These are phyloP conservation scores for Botryosphaeria dothidea DNA, from an alignment of 2,329 filamentous ascomycete genomes.

Conservation along the genomic window DNA sequence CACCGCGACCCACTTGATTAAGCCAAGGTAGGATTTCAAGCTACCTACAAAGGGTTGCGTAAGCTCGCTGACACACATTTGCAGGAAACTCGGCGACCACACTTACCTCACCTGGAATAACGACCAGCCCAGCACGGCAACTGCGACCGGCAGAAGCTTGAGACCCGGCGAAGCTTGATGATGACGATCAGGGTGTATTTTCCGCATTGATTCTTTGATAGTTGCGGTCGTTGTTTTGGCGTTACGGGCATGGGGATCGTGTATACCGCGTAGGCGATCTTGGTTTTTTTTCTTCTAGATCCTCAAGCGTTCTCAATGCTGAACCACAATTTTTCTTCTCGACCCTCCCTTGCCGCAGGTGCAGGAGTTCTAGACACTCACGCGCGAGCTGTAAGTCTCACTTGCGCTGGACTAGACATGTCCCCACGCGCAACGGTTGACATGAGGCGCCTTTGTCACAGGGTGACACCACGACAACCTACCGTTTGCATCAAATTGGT, in stretches of 20 bases:
- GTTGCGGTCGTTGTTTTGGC: slow-evolving; percentile 12
- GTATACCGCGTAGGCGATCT: slow-evolving; percentile 12
- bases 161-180: slow-evolving; percentile 36
- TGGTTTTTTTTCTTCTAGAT: slow-evolving; percentile 12
- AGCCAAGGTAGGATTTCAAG: slow-evolving; percentile 67
- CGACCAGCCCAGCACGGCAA: slow-evolving; percentile 60
- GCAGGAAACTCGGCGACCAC: slow-evolving; percentile 93
- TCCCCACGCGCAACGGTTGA: background rate
- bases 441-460: slow-evolving; percentile 16
- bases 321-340: slow-evolving; percentile 19
- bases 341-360: slow-evolving; percentile 6
- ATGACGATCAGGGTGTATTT: slow-evolving; percentile 23
- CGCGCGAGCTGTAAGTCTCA: slow-evolving; percentile 10
- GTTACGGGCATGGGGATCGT: slow-evolving; percentile 16
- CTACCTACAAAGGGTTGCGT: background rate
- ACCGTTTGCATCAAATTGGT: slow-evolving; percentile 18
- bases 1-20: slow-evolving; percentile 86
- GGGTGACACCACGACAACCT: background rate
- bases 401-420: background rate
- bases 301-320: slow-evolving; percentile 17
- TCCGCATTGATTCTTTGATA: slow-evolving; percentile 23
- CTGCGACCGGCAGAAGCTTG: slow-evolving; percentile 46
- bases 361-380: slow-evolving; percentile 9
- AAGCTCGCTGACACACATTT: slow-evolving; percentile 17
- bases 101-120: slow-evolving; percentile 97